Evolutionary conservation across 768 basidiomycete species (phyloP), one percentile per base, ranked within the genome.

Genomic region (Ephemerocybe angulata): DNA sequence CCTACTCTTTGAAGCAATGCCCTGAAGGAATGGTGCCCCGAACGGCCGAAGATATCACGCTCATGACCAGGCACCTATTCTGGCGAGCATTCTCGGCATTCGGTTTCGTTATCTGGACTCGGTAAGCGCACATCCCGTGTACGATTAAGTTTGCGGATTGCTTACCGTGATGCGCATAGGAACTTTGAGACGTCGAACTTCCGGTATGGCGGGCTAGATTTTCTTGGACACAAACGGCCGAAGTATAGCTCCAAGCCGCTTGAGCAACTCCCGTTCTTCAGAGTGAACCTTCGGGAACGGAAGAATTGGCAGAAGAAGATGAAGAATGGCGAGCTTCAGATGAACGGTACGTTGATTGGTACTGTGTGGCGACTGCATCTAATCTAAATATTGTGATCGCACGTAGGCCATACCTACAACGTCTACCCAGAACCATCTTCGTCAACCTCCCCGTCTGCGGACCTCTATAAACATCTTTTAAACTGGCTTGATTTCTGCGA

Each of bases 241-340:
- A 35, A 6, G 11, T 33, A 50, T 21, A 21, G 31, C 8, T 3
- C 3, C 6, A 35, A 47, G 17, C 46, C 46, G 13, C 3, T 47
- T 27, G 46, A 47, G 7, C 46, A 47, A 28, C 25, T 17, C 22
- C 30, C 28, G 2, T 50, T 50, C 8, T 35, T 50, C 25, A 17
- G n/a, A 3, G 10, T 50, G 17, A 50, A 30, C 35, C 31, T 50
- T 3, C 49, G 49, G 2, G 35, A 50, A 21, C 49, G 30, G 15
- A 50, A 50, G 31, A 24, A 25, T 19, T 50, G 49, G 49, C 31
- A 50, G 49, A 50, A 21, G 30, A 50, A 50, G 49, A 50, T 50
- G 49, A 38, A 33, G 28, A 50, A 50, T 11, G 49, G 49, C 3
- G 49, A 50, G 21, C 30, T 19, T 7, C 49, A 50, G 30, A 22